Evolutionary conservation across 208 protist genomes (phyloP), one percentile per base, ranked within the genome.

Genomic region (Spongospora subterranea): DNA sequence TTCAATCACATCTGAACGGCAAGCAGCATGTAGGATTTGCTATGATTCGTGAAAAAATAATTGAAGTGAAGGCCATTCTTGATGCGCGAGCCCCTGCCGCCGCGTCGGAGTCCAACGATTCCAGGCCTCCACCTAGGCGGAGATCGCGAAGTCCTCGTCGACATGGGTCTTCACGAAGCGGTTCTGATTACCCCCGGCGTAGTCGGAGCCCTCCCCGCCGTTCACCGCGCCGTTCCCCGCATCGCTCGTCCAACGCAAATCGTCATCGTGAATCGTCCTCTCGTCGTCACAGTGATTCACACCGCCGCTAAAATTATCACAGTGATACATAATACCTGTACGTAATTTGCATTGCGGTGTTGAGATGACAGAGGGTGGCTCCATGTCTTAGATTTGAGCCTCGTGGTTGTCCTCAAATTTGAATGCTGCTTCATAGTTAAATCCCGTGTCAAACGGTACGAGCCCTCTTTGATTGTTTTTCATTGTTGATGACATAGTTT

Each of bases 1-100:
- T 82, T 35, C 71, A 82, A n/a, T 82, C 71, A 35, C 71, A 82
- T n/a, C n/a, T 82, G n/a, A 82, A 82, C 35, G 71, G 71, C 6
- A 82, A 82, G n/a, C 71, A 82, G n/a, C 71, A 82, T 82, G 71
- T 82, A 13, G 71, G 71, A 43, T 82, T 82, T n/a, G 6, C 71
- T 20, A 45, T 82, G 71, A 82, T 82, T 43, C 71, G 71, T 43
- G 71, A 82, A 13, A 82, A 82, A n/a, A 82, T 82, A 20, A n/a
- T 39, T 6, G 71, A 82, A n/a, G 17, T 82, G 6, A 60, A 60
- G 50, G 24, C 6, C 50, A 24, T 29, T 29, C 50, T 60, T 6
- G 50, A 60, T 6, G 50, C 6, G 50, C 50, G 50, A 24, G 50
- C 50, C 13, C 13, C 50, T 60, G 6, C 50, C 6, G 50, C 50